Evolutionary conservation across 116 monocot species (phyloP).

Genomic region (Papilionanthe hybrid): DNA sequence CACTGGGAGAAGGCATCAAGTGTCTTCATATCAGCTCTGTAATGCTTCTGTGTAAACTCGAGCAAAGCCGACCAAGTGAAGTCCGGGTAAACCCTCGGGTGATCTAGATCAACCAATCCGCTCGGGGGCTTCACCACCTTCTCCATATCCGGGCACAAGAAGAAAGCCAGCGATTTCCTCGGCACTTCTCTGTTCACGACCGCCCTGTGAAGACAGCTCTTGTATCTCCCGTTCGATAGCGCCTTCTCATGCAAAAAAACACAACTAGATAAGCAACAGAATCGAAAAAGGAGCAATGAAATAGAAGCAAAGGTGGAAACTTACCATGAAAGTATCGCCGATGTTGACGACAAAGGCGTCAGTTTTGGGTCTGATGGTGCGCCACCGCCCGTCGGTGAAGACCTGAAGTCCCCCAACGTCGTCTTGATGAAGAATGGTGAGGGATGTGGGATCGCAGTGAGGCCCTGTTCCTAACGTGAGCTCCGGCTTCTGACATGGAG

Average conservation of each 20-base stretch:
- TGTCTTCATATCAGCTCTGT: slow-evolving; percentile 40
- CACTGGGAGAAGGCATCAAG: slow-evolving; percentile 38
- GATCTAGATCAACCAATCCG: slow-evolving; percentile 12
- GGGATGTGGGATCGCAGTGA: slow-evolving; percentile 52
- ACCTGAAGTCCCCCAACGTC: slow-evolving; percentile 41
- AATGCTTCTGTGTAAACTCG: slow-evolving; percentile 45
- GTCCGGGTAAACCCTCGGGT: slow-evolving; percentile 38
- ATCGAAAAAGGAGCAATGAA: background rate
- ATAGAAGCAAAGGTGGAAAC: background rate
- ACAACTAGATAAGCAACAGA: background rate
- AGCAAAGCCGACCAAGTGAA: slow-evolving; percentile 38
- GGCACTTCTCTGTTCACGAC: slow-evolving; percentile 30
- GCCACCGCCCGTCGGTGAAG: slow-evolving; percentile 32
- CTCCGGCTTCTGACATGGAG: slow-evolving; percentile 36
- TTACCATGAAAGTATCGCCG: slow-evolving; percentile 48
- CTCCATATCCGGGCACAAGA: slow-evolving; percentile 34
- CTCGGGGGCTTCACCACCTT: slow-evolving; percentile 31
- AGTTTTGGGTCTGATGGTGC: slow-evolving; percentile 21
- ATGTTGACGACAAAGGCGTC: slow-evolving; percentile 46
- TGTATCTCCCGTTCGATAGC: slow-evolving; percentile 32
- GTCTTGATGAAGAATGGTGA: slow-evolving; percentile 52
- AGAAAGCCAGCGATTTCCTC: slow-evolving; percentile 43
- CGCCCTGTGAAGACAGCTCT: slow-evolving; percentile 45
- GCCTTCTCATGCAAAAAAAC: slow-evolving; percentile 18
- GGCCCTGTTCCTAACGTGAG: slow-evolving; percentile 45